These are phyloP conservation scores for Stagonosporopsis cucurbitacearum DNA, from an alignment of 2,329 filamentous ascomycete genomes.

Conservation along the genomic window DNA sequence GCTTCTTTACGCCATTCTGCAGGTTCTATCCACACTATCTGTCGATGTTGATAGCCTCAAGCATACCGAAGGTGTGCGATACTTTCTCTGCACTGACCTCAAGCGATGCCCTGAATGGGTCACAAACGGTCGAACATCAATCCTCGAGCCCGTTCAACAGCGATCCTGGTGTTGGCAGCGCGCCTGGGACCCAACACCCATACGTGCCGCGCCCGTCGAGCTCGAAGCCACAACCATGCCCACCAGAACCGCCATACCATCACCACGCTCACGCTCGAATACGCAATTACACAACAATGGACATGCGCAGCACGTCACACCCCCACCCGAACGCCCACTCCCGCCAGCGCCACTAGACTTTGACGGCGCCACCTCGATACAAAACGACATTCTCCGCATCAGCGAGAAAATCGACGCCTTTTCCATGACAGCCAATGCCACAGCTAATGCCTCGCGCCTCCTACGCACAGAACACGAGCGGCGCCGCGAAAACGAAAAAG, in stretches of 20 bases:
- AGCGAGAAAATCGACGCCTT: conserved; percentile 44
- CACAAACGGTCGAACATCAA: conserved; percentile 32
- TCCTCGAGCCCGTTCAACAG: conserved; percentile 40
- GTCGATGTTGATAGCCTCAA: conserved; percentile 50
- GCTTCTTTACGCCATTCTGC: conserved; percentile 51
- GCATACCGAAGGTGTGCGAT: conserved; percentile 46
- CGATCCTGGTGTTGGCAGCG: conserved; percentile 48
- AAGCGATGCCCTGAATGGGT: conserved; percentile 49
- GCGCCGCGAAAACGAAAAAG: conserved; percentile 38
- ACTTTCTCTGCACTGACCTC: conserved; percentile 51
- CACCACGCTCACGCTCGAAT: not conserved
- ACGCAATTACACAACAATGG: not conserved
- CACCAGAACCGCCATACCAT: not conserved
- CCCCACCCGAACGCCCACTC: conserved; percentile 16
- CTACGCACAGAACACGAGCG: conserved; percentile 28
- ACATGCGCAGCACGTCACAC: not conserved
- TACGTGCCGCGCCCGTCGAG: conserved; percentile 35
- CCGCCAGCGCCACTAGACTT: conserved; percentile 21
- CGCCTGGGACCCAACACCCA: conserved; percentile 35
- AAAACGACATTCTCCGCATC: conserved; percentile 39
- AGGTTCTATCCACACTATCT: conserved; percentile 51
- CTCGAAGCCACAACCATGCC: conserved; percentile 30
- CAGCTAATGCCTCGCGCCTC: conserved; percentile 12
- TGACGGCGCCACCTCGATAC: conserved; percentile 32
- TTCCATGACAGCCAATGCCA: conserved; percentile 23